Percentiles rank a stretch among this genome's conserved stretches.
Conservation (phyloP, 805 yeast genomes). For the Kazachstania psychrophila region DNA sequence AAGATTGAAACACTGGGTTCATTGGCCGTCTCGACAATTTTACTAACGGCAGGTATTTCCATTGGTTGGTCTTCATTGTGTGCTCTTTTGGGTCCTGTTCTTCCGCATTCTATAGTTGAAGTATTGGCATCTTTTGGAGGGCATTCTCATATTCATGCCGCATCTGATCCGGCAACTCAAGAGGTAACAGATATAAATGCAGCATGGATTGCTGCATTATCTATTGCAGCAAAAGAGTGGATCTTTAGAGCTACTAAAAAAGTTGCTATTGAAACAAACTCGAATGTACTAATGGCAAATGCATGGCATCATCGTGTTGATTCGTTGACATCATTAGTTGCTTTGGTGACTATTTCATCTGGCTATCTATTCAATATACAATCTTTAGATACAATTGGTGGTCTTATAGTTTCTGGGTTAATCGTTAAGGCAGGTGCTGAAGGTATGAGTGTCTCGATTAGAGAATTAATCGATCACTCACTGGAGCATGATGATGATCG, state of each 20-base stretch:
- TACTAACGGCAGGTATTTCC: slow-evolving; percentile 77
- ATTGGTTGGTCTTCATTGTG: slow-evolving; percentile 80
- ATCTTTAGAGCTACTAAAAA: slow-evolving; percentile 73
- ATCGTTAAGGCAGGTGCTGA: slow-evolving; percentile 74
- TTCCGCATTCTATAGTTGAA: slow-evolving; percentile 55
- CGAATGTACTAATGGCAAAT: slow-evolving; percentile 84
- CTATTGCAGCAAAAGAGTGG: slow-evolving; percentile 79
- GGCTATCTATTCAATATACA: slow-evolving; percentile 67
- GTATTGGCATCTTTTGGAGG: slow-evolving; percentile 22
- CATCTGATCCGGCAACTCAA: slow-evolving; percentile 2
- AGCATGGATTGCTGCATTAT: slow-evolving; percentile 87
- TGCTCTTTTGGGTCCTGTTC: slow-evolving; percentile 52
- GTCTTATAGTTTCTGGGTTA: slow-evolving; percentile 67
- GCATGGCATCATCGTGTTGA: slow-evolving; percentile 98
- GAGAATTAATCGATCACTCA: slow-evolving; percentile 70
- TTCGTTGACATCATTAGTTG: slow-evolving; percentile 81
- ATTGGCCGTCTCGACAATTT: slow-evolving; percentile 70
- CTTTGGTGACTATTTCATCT: slow-evolving; percentile 73
- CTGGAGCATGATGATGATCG: slow-evolving; percentile 41
- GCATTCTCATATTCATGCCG: slow-evolving; percentile 20
- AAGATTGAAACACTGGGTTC: slow-evolving; percentile 90
- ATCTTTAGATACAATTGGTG: slow-evolving; percentile 89
- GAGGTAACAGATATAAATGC: slow-evolving; percentile 69
- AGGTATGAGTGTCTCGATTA: slow-evolving; percentile 57
- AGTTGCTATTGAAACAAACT: slow-evolving; percentile 65